These are phyloP conservation scores for Aspergillus diversus DNA, from an alignment of 495 filamentous ascomycete species.

Conservation along the genomic window DNA sequence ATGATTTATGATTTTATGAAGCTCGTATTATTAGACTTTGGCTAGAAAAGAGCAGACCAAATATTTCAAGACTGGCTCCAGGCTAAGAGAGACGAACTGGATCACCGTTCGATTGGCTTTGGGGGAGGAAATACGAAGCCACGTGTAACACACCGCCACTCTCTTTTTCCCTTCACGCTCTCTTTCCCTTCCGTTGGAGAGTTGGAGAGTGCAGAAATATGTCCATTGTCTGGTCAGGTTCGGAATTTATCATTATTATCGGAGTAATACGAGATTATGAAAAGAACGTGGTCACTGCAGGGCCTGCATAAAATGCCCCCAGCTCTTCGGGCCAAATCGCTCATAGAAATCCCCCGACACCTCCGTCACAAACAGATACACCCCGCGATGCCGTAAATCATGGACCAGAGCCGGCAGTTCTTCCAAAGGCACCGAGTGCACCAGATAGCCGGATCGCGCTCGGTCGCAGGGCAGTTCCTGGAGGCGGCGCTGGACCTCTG, in stretches of 20 bases:
- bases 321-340: conserved; percentile 21
- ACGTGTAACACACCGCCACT: conserved; percentile 2
- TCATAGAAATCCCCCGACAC: conserved; percentile 24
- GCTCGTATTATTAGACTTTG: too few relatives aligned
- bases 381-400: conserved; percentile 17
- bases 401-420: conserved; percentile 13
- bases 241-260: not conserved
- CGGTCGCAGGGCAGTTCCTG: conserved; percentile 14
- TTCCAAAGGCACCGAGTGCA: conserved; percentile 17
- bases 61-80: too few relatives aligned
- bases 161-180: not conserved
- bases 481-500: conserved; percentile 22
- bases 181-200: not conserved
- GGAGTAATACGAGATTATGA: not conserved
- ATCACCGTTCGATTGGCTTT: not conserved
- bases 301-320: conserved; percentile 20
- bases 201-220: not conserved
- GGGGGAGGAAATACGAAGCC: not conserved
- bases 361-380: conserved; percentile 25
- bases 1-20: too few relatives aligned
- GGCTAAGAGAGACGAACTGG: not conserved
- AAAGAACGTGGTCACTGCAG: conserved; percentile 6
- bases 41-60: too few relatives aligned
- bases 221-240: too few relatives aligned
- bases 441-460: conserved; percentile 15